Evolutionary conservation across 2,329 filamentous ascomycete genomes (phyloP), one percentile per base, ranked within the genome.

Genomic region (Piedraia hortae): DNA sequence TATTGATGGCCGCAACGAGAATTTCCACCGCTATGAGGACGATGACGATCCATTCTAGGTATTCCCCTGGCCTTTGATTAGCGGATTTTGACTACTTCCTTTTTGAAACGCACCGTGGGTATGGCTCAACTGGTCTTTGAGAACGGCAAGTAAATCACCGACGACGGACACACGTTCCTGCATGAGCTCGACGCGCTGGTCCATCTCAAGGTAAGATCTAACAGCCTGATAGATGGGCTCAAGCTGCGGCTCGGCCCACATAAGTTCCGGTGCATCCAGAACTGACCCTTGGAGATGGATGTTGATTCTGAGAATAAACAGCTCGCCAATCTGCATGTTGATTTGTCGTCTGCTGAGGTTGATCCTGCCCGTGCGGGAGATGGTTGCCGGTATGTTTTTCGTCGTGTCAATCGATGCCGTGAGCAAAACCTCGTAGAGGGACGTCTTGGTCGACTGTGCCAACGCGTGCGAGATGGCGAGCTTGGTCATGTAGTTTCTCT

Each of bases 301-400:
- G 45, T 85, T 91, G 51, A 97, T 93, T 28, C 85, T 66, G 14
- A 97, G 54, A 40, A 97, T 93, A 47, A 97, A 97, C 24, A 97
- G 62, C 50, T 97, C 80, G 43, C 85, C 85, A 28, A 97, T 91
- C 48, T 93, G 80, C 80, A 93, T 93, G 54, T 93, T 93, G 54
- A 97, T 91, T 43, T 93, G 67, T 27, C 66, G 65, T 19, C 82
- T 66, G 26, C 68, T 77, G 26, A 97, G 62, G 24, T 74, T 69
- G 39, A 97, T 85, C 39, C 80, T 85, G 31, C 85, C 85, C 0
- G 82, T 91, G 31, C 73, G 53, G 3, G 85, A 82, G 34, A 97
- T 90, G 44, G 90, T 74, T 5, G 74, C 69, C 0, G 85, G 85
- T 4, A 97, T 73, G 27, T 88, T 75, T 42, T 89, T 88, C 37